Percentiles rank a stretch among this genome's conserved stretches.
Evolutionary conservation across 2,329 filamentous ascomycete species (phyloP).

Genomic region (Leptosphaerulina australis): DNA sequence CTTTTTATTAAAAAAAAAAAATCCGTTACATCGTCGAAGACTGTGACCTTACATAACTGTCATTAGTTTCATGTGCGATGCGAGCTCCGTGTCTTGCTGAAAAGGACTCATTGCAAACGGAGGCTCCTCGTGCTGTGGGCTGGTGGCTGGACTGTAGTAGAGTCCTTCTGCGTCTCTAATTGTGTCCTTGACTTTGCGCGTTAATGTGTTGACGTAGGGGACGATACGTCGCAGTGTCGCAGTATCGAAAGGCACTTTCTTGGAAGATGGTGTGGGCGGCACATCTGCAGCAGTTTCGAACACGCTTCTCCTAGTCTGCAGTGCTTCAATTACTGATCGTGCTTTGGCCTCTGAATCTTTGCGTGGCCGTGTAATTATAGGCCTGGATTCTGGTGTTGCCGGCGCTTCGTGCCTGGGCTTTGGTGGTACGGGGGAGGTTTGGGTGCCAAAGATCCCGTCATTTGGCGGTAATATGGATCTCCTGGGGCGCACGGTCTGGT

Average conservation of each 20-base stretch:
- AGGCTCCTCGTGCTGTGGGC: conserved; percentile 45
- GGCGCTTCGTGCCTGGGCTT: conserved; percentile 36
- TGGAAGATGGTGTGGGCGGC: conserved; percentile 43
- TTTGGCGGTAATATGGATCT: conserved; percentile 47
- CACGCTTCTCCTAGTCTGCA: conserved; percentile 57
- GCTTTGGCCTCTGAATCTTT: conserved; percentile 65
- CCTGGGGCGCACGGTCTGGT: conserved; percentile 31
- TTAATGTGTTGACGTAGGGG: conserved; percentile 56
- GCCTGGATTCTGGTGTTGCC: conserved; percentile 32
- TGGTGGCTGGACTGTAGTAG: conserved; percentile 52
- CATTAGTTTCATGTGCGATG: conserved; percentile 50
- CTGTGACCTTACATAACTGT: conserved; percentile 44
- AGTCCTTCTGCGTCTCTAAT: conserved; percentile 56
- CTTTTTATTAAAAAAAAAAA: too few relatives aligned
- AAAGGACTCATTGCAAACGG: conserved; percentile 44
- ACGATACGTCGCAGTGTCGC: conserved; percentile 68
- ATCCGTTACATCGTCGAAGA: conserved; percentile 19
- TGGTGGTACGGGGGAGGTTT: conserved; percentile 39
- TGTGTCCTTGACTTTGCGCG: conserved; percentile 56
- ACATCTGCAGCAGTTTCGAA: conserved; percentile 34
- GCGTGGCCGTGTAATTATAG: conserved; percentile 53
- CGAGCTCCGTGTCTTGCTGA: conserved; percentile 41
- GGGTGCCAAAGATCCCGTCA: conserved; percentile 46
- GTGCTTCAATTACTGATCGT: conserved; percentile 66
- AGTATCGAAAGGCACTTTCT: conserved; percentile 70